phyloP scores from a whole-genome alignment of 2,329 filamentous ascomycete species.

The Verticillium nonalfalfae region DNA sequence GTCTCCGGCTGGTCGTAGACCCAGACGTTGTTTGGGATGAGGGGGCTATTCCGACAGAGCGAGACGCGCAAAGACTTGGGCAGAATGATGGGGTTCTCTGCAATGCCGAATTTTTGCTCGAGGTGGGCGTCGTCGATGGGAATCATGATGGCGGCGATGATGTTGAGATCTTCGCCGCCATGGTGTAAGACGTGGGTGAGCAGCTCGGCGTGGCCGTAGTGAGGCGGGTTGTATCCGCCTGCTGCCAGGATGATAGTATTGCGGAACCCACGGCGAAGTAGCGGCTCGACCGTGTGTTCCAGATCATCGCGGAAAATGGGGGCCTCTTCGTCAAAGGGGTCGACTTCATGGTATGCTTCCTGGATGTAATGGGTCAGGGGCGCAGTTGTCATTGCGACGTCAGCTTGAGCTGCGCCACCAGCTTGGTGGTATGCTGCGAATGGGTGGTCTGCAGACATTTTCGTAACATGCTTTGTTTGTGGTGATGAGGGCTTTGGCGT shows the following conservation, averaged over 20 bases:
- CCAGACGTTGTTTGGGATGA: slow-evolving; percentile 14
- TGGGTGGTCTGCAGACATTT: too few species aligned
- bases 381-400: too few species aligned
- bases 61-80: slow-evolving; percentile 13
- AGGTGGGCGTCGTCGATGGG: slow-evolving; percentile 17
- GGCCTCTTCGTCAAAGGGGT: too few species aligned
- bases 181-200: slow-evolving; percentile 20
- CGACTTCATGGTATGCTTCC: too few species aligned
- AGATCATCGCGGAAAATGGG: too few species aligned
- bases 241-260: slow-evolving; percentile 26
- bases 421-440: too few species aligned
- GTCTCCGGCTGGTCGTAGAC: slow-evolving; percentile 13
- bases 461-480: too few species aligned
- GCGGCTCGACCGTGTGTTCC: too few species aligned
- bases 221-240: slow-evolving; percentile 31
- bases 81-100: slow-evolving; percentile 10
- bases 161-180: slow-evolving; percentile 17
- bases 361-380: too few species aligned
- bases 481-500: too few species aligned
- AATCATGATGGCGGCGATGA: slow-evolving; percentile 24
- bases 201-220: slow-evolving; percentile 24
- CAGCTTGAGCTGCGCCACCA: too few species aligned
- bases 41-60: slow-evolving; percentile 17
- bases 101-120: slow-evolving; percentile 12
- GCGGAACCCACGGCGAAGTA: background rate